Percentiles rank a stretch among this genome's conserved stretches.
These are phyloP conservation scores for Aureobasidium sp. DNA, from an alignment of 2,329 filamentous ascomycete genomes.

Conservation along the genomic window DNA sequence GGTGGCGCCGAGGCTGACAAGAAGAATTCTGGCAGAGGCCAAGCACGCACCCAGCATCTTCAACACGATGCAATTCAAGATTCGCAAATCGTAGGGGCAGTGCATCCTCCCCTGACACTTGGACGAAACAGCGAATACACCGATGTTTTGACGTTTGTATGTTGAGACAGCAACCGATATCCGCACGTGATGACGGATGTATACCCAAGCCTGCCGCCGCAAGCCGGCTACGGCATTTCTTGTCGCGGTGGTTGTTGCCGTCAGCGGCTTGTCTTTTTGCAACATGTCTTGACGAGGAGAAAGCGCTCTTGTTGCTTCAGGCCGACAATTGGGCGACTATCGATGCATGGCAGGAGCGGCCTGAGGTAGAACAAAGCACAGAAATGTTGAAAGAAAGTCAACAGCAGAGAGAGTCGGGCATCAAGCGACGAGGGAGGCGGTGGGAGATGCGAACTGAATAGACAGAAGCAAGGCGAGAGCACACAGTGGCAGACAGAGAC, in stretches of 20 bases:
- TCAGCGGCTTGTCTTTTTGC: background rate
- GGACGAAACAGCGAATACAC: background rate
- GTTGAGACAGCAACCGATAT: background rate
- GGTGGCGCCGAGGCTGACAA: conserved; percentile 5
- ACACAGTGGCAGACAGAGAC: background rate
- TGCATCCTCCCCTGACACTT: background rate
- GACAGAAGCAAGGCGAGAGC: background rate
- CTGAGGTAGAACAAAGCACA: background rate
- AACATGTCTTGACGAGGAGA: background rate
- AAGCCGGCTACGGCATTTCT: background rate
- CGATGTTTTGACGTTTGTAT: background rate
- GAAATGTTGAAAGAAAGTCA: background rate
- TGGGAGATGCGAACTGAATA: background rate
- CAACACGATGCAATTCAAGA: background rate
- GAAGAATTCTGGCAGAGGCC: background rate
- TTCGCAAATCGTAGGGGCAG: background rate
- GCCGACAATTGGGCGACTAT: background rate
- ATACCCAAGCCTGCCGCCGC: background rate
- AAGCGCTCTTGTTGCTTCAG: background rate
- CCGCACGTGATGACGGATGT: background rate
- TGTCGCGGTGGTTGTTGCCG: background rate
- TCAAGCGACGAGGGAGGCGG: background rate
- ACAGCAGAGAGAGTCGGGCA: background rate
- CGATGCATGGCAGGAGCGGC: background rate
- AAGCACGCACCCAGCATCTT: background rate